Evolutionary conservation across 2,329 filamentous ascomycete genomes (phyloP), one percentile per base, ranked within the genome.

Genomic region (Sclerotinia trifoliorum): DNA sequence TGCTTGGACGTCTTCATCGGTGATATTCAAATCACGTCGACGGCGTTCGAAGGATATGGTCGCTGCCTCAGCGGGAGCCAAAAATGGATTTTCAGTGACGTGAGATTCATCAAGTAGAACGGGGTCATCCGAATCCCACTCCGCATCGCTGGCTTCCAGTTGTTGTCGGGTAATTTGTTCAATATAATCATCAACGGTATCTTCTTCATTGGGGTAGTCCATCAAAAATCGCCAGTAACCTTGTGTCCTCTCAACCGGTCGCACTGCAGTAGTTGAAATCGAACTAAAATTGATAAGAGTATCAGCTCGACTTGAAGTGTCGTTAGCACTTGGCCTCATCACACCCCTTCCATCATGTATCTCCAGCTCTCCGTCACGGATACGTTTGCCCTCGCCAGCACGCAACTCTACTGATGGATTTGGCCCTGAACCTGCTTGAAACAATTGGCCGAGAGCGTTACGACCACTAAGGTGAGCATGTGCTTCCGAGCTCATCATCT

Each of bases 381-480:
- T 80, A n/a, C 83, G 80, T 76, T 94, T 93, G 67, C 90, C 91
- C 73, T 91, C 85, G 60, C 85, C 15, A 80, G 83, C 66, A 7
- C 86, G 83, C n/a, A 83, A 83, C 42, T 83, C 80, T 68, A 86
- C 87, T 0, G 83, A 79, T 2, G 90, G 88, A 24, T 92, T 88
- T 67, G 84, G 82, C 54, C 54, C 54, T 39, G 35, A 21, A 15
- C 54, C 54, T 56, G 54, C 54, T 70, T 92, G 89, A 26, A 63
- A 51, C 10, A 63, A 51, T 55, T 92, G 87, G 1, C 90, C 91
- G 70, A 93, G 93, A 61, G 87, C 80, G 72, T 87, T 87, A 76
- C 90, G 86, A 65, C 90, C 88, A 19, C 88, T 85, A 17, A 95
- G 86, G 8, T 96, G 85, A 73, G 94, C 90, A 69, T 91, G 88